Percentiles rank a stretch among this genome's conserved stretches.
phyloP scores from a whole-genome alignment of 495 filamentous ascomycete genomes.

The Daldinia grandis region DNA sequence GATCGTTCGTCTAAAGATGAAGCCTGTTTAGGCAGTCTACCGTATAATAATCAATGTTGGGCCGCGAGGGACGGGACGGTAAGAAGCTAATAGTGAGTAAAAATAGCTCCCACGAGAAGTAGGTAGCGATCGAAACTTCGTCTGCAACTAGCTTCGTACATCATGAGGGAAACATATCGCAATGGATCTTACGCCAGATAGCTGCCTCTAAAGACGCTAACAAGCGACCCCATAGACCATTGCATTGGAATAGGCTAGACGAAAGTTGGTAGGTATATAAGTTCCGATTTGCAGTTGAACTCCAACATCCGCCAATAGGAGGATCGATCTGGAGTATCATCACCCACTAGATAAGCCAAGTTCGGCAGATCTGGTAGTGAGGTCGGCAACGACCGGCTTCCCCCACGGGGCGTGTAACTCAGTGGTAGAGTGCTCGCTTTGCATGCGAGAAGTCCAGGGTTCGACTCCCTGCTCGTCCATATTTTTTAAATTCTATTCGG shows the following conservation, averaged over 20 bases:
- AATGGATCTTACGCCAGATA: not conserved
- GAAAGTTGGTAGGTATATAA: not conserved
- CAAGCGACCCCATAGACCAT: not conserved
- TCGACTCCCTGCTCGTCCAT: slow-evolving; percentile 39
- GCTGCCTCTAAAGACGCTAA: not conserved
- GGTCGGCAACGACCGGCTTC: slow-evolving; percentile 7
- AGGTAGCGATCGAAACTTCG: not conserved
- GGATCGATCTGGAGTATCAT: not conserved
- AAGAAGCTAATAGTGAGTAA: not conserved
- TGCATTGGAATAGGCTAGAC: not conserved
- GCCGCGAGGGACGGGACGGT: not conserved
- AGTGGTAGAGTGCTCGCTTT: slow-evolving; percentile 42
- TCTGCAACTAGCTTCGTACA: not conserved
- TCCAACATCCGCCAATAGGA: slow-evolving; percentile 2
- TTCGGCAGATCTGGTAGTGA: not conserved
- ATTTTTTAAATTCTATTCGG: not conserved
- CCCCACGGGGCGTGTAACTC: slow-evolving; percentile 31
- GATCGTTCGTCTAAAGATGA: not conserved
- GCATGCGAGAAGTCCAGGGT: slow-evolving; percentile 42
- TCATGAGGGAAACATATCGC: not conserved
- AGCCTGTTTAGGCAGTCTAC: not conserved
- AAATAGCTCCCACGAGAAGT: not conserved
- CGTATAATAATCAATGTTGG: not conserved
- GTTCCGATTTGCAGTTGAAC: not conserved
- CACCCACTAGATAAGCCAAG: not conserved